These are phyloP conservation scores for Pochonia chlamydosporia DNA, from an alignment of 2,329 filamentous ascomycete species.

Conservation along the genomic window DNA sequence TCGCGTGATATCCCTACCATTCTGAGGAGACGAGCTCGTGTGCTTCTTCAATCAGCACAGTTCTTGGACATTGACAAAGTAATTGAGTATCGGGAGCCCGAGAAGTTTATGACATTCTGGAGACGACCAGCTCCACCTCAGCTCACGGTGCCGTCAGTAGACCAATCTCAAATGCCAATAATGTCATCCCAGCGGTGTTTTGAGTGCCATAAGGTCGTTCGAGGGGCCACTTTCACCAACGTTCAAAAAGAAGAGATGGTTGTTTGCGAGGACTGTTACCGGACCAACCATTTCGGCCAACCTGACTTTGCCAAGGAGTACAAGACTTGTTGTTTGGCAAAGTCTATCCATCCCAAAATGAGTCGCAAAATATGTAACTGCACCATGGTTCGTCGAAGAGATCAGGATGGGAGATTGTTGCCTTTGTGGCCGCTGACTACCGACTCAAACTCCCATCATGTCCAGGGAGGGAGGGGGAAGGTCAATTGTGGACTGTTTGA, in stretches of 20 bases:
- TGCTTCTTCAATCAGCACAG: constrained; percentile 25
- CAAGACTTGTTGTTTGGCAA: constrained; percentile 25
- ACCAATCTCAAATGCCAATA: constrained; percentile 9
- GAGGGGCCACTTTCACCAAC: constrained; percentile 20
- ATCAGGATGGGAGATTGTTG: constrained; percentile 10
- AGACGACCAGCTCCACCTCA: constrained; percentile 19
- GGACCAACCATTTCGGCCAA: constrained; percentile 20
- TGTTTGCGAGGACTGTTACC: constrained; percentile 30
- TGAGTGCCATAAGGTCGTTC: constrained; percentile 11
- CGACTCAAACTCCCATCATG: constrained; percentile 2
- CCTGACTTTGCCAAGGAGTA: constrained; percentile 23
- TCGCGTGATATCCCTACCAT: constrained; percentile 3
- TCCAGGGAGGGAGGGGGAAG: constrained; percentile 6
- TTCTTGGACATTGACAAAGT: constrained; percentile 34
- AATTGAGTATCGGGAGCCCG: constrained; percentile 25
- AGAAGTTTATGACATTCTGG: constrained; percentile 17
- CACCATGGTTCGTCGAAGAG: constrained; percentile 12
- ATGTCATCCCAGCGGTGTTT: constrained; percentile 16
- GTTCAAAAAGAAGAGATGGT: constrained; percentile 1
- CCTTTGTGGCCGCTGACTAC: constrained; percentile 14
- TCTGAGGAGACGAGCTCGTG: constrained; percentile 17
- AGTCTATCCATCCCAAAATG: constrained; percentile 17
- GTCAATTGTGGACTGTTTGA: constrained; percentile 11
- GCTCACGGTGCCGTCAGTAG: constrained; percentile 13
- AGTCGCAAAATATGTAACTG: constrained; percentile 22